Evolutionary conservation across 2,329 filamentous ascomycete genomes (phyloP), one percentile per base, ranked within the genome.

Genomic region (Biscogniauxia sp.): DNA sequence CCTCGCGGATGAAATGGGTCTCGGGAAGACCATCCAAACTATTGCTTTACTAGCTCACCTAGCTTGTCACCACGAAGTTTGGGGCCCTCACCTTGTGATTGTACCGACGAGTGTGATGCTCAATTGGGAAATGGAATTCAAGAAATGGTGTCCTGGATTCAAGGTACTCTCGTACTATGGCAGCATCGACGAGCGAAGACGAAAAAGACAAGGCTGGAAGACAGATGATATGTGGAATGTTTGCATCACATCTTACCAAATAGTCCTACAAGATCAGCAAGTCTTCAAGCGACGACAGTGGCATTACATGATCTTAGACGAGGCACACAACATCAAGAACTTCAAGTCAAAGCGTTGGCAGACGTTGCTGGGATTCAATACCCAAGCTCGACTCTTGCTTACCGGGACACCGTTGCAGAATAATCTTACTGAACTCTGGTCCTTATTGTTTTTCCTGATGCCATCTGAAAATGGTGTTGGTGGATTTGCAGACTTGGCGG

Each of bases 51-150:
- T 99, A 45, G 95, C 95, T 4, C 94, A 99, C 73, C 82, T 99
- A 41, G 95, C 96, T 8, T 93, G 93, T 64, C 84, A 92, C 49
- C 91, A 97, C 72, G 87, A 93, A 70, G 88, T 96, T 5, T 99
- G 95, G 96, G 95, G 96, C 0, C 93, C 95, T 0, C 95, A 99
- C 79, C 80, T 99, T 23, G 92, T 99, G 54, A 90, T 99, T 62
- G 95, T 99, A 1, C 95, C 95, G 1, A 99, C 95, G 1, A 98
- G 93, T 76, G 96, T 99, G 54, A 97, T 99, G 84, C 86, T 99
- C 66, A 99, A 99, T 73, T 99, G 95, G 95, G 96, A 99, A 75
- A 98, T 98, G 90, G 95, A 99, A 76, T 99, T 99, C 83, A 98
- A 98, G 73, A 99, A 99, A 74, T 99, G 94, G 87, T 92, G 93